Percentiles rank a stretch among this genome's conserved stretches.
These are phyloP conservation scores for Biscogniauxia sp. DNA, from an alignment of 2,329 filamentous ascomycete species.

Conservation along the genomic window DNA sequence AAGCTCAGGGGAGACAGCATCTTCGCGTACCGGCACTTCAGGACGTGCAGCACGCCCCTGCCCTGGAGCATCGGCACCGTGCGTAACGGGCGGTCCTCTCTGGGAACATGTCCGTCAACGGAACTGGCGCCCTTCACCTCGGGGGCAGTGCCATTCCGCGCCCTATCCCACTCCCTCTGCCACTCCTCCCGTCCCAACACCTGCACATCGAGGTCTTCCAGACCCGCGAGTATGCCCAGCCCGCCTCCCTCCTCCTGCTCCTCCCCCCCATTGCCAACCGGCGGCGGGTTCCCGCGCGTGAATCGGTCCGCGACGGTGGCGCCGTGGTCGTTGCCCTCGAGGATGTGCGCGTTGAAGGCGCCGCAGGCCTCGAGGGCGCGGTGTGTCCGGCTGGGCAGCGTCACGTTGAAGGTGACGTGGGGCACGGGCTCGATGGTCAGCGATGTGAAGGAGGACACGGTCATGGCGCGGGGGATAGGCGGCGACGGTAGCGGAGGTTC, in stretches of 20 bases:
- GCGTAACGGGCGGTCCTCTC: constrained; percentile 12
- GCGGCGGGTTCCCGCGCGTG: constrained; percentile 49
- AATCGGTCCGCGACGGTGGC: constrained; percentile 52
- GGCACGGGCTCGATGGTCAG: constrained; percentile 51
- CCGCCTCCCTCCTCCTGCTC: constrained; percentile 15
- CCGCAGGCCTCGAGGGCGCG: constrained; percentile 45
- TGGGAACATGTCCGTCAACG: no score
- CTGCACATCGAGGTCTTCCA: constrained; percentile 29
- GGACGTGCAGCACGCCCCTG: constrained; percentile 51
- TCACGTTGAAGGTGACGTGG: constrained; percentile 56
- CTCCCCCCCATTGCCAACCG: no score
- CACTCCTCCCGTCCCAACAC: constrained; percentile 13
- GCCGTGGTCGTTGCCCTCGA: constrained; percentile 46
- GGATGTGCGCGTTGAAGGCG: constrained; percentile 55
- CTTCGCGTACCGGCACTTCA: constrained; percentile 17
- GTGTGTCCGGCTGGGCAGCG: constrained; percentile 53
- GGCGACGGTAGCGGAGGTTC: constrained; percentile 12
- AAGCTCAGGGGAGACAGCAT: constrained; percentile 3
- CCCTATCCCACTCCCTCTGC: constrained; percentile 14
- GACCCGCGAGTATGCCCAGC: constrained; percentile 37
- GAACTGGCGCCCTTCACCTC: no score
- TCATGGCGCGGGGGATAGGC: constrained; percentile 48
- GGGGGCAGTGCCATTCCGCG: constrained; percentile 6
- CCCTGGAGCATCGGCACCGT: constrained; percentile 46
- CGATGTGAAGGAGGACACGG: constrained; percentile 59